Evolutionary conservation across 2,329 filamentous ascomycete species (phyloP).

Genomic region (Zymoseptoria crescenta): DNA sequence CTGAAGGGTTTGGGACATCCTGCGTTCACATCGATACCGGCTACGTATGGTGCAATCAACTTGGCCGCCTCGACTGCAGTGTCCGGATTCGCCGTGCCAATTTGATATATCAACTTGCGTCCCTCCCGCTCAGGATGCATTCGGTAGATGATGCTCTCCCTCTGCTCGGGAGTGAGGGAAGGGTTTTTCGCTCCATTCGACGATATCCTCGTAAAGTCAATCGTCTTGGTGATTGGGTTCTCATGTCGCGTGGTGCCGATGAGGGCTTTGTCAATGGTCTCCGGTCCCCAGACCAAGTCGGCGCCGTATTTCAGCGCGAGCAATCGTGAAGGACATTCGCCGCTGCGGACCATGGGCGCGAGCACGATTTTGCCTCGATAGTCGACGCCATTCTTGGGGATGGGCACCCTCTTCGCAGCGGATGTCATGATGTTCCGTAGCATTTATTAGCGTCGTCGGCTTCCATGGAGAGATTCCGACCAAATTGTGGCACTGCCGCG

Average conservation of each 20-base stretch:
- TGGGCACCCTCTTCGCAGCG: constrained; percentile 58
- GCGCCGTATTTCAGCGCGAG: constrained; percentile 89
- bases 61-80: constrained; percentile 77
- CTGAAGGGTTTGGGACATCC: constrained; percentile 98
- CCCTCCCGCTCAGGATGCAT: constrained; percentile 72
- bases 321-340: constrained; percentile 83
- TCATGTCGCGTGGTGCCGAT: constrained; percentile 75
- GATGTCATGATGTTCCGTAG: constrained; percentile 22
- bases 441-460: constrained; percentile 21
- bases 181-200: constrained; percentile 61
- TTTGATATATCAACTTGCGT: constrained; percentile 74
- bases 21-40: constrained; percentile 92
- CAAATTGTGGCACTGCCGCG: background rate
- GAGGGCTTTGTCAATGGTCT: constrained; percentile 86
- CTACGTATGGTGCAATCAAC: constrained; percentile 77
- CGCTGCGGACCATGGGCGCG: constrained; percentile 85
- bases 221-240: constrained; percentile 66
- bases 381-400: constrained; percentile 81
- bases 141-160: constrained; percentile 68
- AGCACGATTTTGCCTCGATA: constrained; percentile 91
- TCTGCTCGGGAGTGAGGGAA: constrained; percentile 42
- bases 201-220: constrained; percentile 75
- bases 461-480: constrained; percentile 3
- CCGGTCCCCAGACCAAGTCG: constrained; percentile 94
- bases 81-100: constrained; percentile 78